Evolutionary conservation across 2,329 filamentous ascomycete genomes (phyloP), one percentile per base, ranked within the genome.

Genomic region (Apiospora malaysiana): DNA sequence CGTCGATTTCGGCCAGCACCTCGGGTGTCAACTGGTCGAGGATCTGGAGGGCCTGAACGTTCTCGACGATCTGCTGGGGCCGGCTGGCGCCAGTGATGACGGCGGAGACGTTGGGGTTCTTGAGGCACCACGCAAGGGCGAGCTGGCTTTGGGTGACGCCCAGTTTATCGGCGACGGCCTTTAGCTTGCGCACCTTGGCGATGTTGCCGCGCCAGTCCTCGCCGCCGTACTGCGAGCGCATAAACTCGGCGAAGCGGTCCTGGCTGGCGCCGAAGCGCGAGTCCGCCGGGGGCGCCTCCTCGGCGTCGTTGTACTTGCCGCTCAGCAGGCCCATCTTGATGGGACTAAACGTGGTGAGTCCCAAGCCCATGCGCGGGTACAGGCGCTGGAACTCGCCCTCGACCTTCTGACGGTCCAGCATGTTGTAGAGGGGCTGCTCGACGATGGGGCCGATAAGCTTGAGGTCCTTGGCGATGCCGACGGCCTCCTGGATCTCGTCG

Each of bases 351-450:
- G 88, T 86, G 16, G 90, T 92, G 49, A 92, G 82, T 4, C 90
- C 90, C 1, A 90, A 83, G 8, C 89, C 88, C 70, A 86, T 82
- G 72, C 90, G 85, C 56, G 87, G 83, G 80, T 90, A 92, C 37
- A 92, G 82, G 72, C 88, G 86, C 66, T 83, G 82, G 77, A 86
- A 92, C 76, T 92, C 90, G 68, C 82, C 82, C 82, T 92, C 90
- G n/a, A 92, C 89, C 76, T 88, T 88, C 73, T 88, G 81, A 32
- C 90, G 87, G 63, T 82, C 82, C 18, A 92, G 83, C 81, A 92
- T 86, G 81, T 90, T 92, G 82, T 92, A 92, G 68, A 87, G 83
- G 1, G 90, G 90, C 81, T 93, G 90, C 80, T 92, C 91, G 81
- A 91, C 88, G 43, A 91, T 76, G 2, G 90, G 90, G 9, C 88